Conservation (phyloP, 352 stramenopile genomes). For the Globisporangium rhizosaccharum region DNA sequence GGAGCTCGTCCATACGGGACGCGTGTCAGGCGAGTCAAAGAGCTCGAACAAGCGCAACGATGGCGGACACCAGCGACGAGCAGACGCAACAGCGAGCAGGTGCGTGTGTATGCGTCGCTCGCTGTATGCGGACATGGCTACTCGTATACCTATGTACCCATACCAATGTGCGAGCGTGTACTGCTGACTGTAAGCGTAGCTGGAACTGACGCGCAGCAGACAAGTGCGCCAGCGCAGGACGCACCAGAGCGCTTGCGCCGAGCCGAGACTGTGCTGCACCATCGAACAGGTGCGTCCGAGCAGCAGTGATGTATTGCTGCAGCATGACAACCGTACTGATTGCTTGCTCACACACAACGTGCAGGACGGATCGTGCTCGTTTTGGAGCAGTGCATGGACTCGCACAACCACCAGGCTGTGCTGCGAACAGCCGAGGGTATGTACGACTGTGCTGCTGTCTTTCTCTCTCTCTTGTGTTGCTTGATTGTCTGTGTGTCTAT, state of each 20-base stretch:
- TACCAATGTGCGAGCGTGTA: background rate
- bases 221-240: constrained; percentile 7
- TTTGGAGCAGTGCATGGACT: constrained; percentile 77
- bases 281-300: constrained; percentile 35
- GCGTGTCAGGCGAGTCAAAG: background rate
- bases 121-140: too few species aligned
- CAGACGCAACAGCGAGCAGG: background rate
- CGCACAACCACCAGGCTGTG: constrained; percentile 87
- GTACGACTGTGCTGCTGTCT: constrained; percentile 18
- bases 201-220: background rate
- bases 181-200: background rate
- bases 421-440: constrained; percentile 88
- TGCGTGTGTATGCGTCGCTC: background rate
- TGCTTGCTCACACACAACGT: background rate
- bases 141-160: background rate
- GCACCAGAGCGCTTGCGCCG: constrained; percentile 56
- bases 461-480: constrained; percentile 11
- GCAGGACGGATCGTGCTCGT: constrained; percentile 61
- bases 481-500: background rate
- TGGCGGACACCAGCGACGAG: background rate
- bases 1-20: background rate
- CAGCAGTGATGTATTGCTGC: background rate
- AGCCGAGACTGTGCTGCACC: constrained; percentile 57
- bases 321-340: background rate
- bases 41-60: background rate